phyloP scores from a whole-genome alignment of 805 yeast species.

The Yamadazyma sp. region DNA sequence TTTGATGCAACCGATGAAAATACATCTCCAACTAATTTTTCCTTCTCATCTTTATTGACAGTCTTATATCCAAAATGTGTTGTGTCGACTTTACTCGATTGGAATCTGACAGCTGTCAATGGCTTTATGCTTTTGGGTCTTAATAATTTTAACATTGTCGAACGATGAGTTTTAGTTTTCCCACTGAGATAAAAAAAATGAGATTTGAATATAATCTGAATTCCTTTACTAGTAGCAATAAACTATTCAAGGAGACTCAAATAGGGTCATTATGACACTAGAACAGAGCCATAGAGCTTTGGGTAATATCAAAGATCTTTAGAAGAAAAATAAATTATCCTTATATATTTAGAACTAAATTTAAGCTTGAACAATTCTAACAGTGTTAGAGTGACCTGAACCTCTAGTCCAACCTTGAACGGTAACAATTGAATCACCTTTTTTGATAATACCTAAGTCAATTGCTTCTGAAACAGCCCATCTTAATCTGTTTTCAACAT shows the following conservation, averaged over 20 bases:
- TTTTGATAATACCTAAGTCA: constrained; percentile 76
- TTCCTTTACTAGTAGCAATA: too few relatives aligned
- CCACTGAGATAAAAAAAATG: too few relatives aligned
- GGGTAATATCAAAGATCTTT: too few relatives aligned
- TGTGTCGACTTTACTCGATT: constrained; percentile 32
- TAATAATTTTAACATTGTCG: not conserved
- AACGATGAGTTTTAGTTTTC: too few relatives aligned
- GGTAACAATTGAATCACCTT: constrained; percentile 88
- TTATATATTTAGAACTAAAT: too few relatives aligned
- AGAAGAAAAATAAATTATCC: too few relatives aligned
- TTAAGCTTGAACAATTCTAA: constrained; percentile 83
- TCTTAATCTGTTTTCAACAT: constrained; percentile 91
- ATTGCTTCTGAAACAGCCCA: constrained; percentile 90
- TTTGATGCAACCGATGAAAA: constrained; percentile 93
- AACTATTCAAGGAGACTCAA: too few relatives aligned
- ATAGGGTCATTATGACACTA: too few relatives aligned
- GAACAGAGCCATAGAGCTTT: too few relatives aligned
- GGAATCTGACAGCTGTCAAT: not conserved
- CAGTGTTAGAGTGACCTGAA: constrained; percentile 97
- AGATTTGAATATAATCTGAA: too few relatives aligned
- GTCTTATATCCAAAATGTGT: constrained; percentile 93
- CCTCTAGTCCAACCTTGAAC: constrained; percentile 99
- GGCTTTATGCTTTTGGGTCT: too few relatives aligned
- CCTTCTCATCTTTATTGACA: constrained; percentile 76
- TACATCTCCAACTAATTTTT: constrained; percentile 77